Base-by-base conservation (phyloP, 2,329 filamentous ascomycete genomes). In the Cryphonectria japonica region DNA sequence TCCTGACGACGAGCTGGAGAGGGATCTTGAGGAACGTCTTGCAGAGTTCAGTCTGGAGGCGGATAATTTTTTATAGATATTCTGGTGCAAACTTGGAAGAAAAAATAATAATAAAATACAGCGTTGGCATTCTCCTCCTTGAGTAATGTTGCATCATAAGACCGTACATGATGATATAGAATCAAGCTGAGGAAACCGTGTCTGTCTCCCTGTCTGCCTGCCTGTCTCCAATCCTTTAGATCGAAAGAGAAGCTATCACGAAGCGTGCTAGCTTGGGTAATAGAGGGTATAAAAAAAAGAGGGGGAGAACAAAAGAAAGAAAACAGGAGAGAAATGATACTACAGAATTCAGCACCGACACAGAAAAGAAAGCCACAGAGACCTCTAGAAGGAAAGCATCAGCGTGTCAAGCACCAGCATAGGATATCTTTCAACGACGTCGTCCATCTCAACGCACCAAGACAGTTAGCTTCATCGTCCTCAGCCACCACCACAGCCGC, bases 21-120 rank as follows among this genome's bases (percentile, higher is more conserved):
- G 22, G 9, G 68, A 69, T 43, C 5, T 69, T 13, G 68, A 67
- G 32, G 68, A 69, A 2, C 68, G 68, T 13, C 63, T 69, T 46
- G 63, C 63, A 29, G 54, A 32, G 54, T 59, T 59, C 54, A 59
- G 54, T 13, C 61, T 69, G 22, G 61, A 66, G 29, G 13, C 61
- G 8, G 68, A 69, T 16, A 69, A 46, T 26, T 66, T 62, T 14
- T 16, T 60, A 6, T 60, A 54, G 22, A n/a, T 9, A 2, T 50
- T 50, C 5, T 8, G 22, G 2, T n/a, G 46, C 46, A 7, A 11
- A 11, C 37, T 11, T 39, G 22, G 2, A 46, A 26, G 26, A 26
- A 26, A 26, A 26, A 26, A 26, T 26, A 26, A 26, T 26, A 26
- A 26, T 26, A 26, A 46, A n/a, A 50, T 50, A 50, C 9, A 50